A percentile compares a stretch with the other conserved stretches of the same genome.
phyloP scores from a whole-genome alignment of 2,329 filamentous ascomycete genomes.

The Ceratocystis cacaofunesta region DNA sequence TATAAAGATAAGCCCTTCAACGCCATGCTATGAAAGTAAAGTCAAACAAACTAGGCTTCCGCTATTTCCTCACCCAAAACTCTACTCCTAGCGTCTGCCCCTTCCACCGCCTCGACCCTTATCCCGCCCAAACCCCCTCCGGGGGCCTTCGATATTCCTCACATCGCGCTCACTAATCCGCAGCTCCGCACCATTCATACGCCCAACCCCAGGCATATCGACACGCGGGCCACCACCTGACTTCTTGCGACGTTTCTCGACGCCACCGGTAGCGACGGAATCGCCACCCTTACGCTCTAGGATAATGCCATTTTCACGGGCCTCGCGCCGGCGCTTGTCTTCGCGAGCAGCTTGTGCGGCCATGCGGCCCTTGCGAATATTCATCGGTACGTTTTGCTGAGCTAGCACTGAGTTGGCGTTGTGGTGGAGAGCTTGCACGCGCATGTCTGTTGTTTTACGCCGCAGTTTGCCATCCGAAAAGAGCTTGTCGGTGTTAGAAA shows the following conservation, averaged over 20 bases:
- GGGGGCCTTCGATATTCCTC: slow-evolving; percentile 45
- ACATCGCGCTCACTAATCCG: slow-evolving; percentile 67
- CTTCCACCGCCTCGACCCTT: slow-evolving; percentile 22
- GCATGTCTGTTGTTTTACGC: slow-evolving; percentile 68
- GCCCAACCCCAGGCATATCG: slow-evolving; percentile 65
- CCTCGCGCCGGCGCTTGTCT: slow-evolving; percentile 57
- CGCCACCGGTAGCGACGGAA: slow-evolving; percentile 18
- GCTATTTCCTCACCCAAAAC: background rate
- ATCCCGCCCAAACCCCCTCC: slow-evolving; percentile 21
- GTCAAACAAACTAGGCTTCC: background rate
- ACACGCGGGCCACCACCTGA: slow-evolving; percentile 42
- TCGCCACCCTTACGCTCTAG: slow-evolving; percentile 44
- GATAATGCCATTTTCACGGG: slow-evolving; percentile 79
- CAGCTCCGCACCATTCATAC: slow-evolving; percentile 64
- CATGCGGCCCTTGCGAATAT: slow-evolving; percentile 70
- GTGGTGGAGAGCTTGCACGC: slow-evolving; percentile 51
- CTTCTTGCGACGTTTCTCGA: slow-evolving; percentile 24
- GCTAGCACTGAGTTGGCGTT: slow-evolving; percentile 62
- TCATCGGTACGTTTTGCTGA: slow-evolving; percentile 81
- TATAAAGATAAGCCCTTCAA: background rate
- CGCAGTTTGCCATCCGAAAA: slow-evolving; percentile 54
- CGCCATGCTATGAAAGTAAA: background rate
- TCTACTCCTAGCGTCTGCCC: background rate
- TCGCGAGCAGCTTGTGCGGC: slow-evolving; percentile 52
- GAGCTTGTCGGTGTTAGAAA: slow-evolving; percentile 25